Percentiles rank a stretch among this genome's conserved stretches.
Evolutionary conservation across 164 flowering plant genomes (phyloP).

Genomic region (Houttuynia cordata): DNA sequence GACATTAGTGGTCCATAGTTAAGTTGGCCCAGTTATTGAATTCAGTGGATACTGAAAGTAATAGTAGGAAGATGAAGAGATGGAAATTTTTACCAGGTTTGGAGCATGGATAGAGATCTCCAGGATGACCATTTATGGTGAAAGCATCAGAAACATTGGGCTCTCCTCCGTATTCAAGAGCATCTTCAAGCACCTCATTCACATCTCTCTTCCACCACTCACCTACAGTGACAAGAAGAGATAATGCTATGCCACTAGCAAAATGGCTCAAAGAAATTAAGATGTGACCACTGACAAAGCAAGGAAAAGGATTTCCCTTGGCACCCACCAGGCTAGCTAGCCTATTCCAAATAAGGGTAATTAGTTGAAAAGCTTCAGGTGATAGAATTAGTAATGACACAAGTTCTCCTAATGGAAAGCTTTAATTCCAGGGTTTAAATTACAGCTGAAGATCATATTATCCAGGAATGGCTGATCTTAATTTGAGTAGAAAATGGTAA

Average conservation of each 20-base stretch:
- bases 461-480: no score
- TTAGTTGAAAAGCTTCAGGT: not conserved
- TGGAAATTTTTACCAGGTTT: slow-evolving; percentile 19
- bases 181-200: slow-evolving; percentile 11
- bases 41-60: not conserved
- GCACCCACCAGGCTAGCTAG: no score
- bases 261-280: not conserved
- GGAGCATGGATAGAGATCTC: slow-evolving; percentile 38
- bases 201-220: slow-evolving; percentile 48
- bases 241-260: not conserved
- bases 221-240: slow-evolving; percentile 15
- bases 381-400: not conserved
- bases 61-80: not conserved
- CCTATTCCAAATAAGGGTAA: not conserved
- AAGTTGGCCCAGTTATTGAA: not conserved
- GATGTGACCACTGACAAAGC: no score
- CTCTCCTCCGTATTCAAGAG: slow-evolving; percentile 18
- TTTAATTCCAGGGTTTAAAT: not conserved
- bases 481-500: no score
- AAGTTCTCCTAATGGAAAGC: not conserved
- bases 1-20: no score
- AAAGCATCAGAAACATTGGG: slow-evolving; percentile 37
- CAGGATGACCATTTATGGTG: slow-evolving; percentile 57
- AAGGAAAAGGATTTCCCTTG: no score
- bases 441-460: not conserved